Evolutionary conservation across 2,329 filamentous ascomycete species (phyloP).

Genomic region (Exophiala lecanii-corni): DNA sequence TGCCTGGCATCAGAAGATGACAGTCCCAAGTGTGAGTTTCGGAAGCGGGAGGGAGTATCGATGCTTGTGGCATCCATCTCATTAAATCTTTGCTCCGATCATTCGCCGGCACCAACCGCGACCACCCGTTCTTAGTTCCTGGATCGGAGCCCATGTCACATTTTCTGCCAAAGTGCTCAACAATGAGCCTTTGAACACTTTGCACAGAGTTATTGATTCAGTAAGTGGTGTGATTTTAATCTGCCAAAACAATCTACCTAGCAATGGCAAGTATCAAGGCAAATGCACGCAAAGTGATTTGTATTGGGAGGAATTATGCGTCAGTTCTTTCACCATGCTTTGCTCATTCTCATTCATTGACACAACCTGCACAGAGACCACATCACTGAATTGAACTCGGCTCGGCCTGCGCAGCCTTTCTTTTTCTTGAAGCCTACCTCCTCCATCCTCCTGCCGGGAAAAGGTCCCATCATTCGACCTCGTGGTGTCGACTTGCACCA

Average conservation of each 20-base stretch:
- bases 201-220: not conserved
- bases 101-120: no score
- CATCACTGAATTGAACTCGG: constrained; percentile 84
- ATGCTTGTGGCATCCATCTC: no score
- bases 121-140: no score
- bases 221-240: constrained; percentile 20
- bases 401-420: constrained; percentile 87
- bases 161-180: no score
- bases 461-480: constrained; percentile 76
- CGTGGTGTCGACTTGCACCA: constrained; percentile 83
- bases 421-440: constrained; percentile 97
- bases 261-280: constrained; percentile 45
- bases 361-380: constrained; percentile 66
- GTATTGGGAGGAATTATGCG: constrained; percentile 96
- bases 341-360: no score
- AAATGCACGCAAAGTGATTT: constrained; percentile 71
- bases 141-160: no score
- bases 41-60: no score
- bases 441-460: constrained; percentile 67
- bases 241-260: no score
- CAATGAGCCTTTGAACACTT: not conserved
- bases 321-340: constrained; percentile 52
- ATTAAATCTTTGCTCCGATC: no score
- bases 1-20: no score
- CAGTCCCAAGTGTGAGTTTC: no score